Percentiles rank a stretch among this genome's conserved stretches.
phyloP scores from a whole-genome alignment of 2,329 filamentous ascomycete species.

The Neurospora sp. region DNA sequence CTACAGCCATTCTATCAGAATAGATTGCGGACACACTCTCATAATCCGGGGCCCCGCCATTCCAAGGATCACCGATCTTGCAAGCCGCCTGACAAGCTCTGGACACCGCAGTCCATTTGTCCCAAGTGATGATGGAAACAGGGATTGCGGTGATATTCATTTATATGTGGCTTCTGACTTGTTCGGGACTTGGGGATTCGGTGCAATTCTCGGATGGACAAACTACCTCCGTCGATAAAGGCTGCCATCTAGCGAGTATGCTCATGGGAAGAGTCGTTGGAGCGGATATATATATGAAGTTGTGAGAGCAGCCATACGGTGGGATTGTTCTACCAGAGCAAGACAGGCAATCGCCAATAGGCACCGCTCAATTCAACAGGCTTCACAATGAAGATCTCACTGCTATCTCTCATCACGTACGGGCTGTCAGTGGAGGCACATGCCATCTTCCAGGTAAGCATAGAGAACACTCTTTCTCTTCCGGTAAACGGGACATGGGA shows the following conservation, averaged over 20 bases:
- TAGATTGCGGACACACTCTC: conserved; percentile 15
- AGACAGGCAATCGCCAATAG: background rate
- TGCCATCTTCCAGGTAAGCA: conserved; percentile 31
- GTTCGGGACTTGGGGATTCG: conserved; percentile 13
- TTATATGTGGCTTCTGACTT: conserved; percentile 14
- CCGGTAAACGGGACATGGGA: no score
- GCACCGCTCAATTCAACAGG: background rate
- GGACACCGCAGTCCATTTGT: conserved; percentile 7
- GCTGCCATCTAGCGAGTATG: background rate
- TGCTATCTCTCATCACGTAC: conserved; percentile 23
- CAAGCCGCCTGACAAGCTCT: conserved; percentile 12
- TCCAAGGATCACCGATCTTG: conserved; percentile 14
- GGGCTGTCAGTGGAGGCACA: conserved; percentile 29
- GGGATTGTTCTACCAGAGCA: background rate
- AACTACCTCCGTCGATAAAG: conserved; percentile 4
- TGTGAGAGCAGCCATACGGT: background rate
- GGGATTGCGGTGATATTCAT: conserved; percentile 15
- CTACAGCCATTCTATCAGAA: conserved; percentile 18
- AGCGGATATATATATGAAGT: conserved; percentile 2
- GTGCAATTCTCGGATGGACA: conserved; percentile 16
- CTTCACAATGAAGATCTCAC: conserved; percentile 28
- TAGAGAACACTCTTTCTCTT: background rate
- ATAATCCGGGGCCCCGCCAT: conserved; percentile 20
- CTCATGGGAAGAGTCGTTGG: background rate
- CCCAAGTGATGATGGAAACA: conserved; percentile 10